Conservation (phyloP, 1,139 yeast species). For the Pichia sp. region DNA sequence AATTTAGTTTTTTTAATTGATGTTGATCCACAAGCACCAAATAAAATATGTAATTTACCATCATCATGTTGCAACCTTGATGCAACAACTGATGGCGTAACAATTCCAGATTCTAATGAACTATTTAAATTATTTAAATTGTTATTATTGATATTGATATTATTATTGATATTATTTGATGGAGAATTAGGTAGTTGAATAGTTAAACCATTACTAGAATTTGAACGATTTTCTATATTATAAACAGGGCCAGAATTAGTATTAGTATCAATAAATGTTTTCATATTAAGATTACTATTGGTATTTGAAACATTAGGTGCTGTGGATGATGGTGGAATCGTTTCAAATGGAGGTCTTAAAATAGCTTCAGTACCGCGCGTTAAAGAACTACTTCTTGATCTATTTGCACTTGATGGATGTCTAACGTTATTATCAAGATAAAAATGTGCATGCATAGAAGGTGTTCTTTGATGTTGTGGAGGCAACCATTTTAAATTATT, state of each 20-base stretch:
- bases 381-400: slow-evolving; percentile 35
- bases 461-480: slow-evolving; percentile 43
- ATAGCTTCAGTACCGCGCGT: slow-evolving; percentile 23
- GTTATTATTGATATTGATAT: neutral
- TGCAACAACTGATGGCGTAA: slow-evolving; percentile 10
- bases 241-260: neutral
- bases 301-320: no score
- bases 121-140: neutral
- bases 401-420: slow-evolving; percentile 35
- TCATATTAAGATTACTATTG: no score
- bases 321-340: neutral
- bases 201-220: slow-evolving; percentile 2
- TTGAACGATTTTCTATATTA: slow-evolving; percentile 4
- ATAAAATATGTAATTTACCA: slow-evolving; percentile 77
- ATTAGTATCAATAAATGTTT: no score
- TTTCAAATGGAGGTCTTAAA: slow-evolving; percentile 22
- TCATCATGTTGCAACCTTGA: slow-evolving; percentile 68
- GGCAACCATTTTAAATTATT: slow-evolving; percentile 1
- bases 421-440: slow-evolving; percentile 65
- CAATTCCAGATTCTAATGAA: neutral
- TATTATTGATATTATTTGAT: neutral
- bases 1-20: slow-evolving; percentile 70
- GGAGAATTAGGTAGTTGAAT: slow-evolving; percentile 2
- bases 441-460: slow-evolving; percentile 77
- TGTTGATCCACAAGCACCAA: slow-evolving; percentile 89